A percentile compares a stretch with the other conserved stretches of the same genome.
Conservation (phyloP, 23 red algal species). For the Cyanidium caldarium region DNA sequence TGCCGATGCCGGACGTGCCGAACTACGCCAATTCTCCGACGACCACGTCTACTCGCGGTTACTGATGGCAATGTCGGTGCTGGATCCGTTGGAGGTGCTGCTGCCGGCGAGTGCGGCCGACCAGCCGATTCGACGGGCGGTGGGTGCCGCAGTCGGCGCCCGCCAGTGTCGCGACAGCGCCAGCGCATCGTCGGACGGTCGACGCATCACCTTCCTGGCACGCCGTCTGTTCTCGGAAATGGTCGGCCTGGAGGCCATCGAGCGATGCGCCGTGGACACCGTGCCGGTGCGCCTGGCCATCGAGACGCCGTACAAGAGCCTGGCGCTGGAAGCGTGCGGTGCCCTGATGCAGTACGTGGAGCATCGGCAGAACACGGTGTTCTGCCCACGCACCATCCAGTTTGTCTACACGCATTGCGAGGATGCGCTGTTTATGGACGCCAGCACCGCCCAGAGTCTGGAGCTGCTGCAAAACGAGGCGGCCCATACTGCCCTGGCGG, state of each 20-base stretch:
- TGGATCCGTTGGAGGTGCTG: neutral
- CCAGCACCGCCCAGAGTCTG: slow-evolving; percentile 27
- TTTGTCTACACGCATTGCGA: slow-evolving; percentile 52
- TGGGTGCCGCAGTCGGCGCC: no score
- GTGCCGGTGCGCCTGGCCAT: neutral
- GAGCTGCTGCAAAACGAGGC: slow-evolving; percentile 46
- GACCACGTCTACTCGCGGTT: neutral
- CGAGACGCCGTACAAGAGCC: neutral
- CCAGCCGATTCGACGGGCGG: no score
- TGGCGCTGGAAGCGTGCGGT: slow-evolving; percentile 42
- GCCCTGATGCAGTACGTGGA: slow-evolving; percentile 71
- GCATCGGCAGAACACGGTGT: slow-evolving; percentile 26
- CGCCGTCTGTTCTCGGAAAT: neutral
- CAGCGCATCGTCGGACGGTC: no score
- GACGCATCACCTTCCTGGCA: neutral
- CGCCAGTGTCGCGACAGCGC: no score
- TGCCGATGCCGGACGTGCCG: neutral
- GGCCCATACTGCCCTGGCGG: neutral
- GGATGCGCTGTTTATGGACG: slow-evolving; percentile 56
- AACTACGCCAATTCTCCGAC: slow-evolving; percentile 1
- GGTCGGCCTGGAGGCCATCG: neutral
- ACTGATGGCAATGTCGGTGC: neutral
- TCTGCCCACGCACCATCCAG: slow-evolving; percentile 27
- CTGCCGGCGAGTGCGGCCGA: neutral
- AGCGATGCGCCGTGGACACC: neutral